Evolutionary conservation across 2,329 filamentous ascomycete genomes (phyloP).

Genomic region (Arthroderma sp.): DNA sequence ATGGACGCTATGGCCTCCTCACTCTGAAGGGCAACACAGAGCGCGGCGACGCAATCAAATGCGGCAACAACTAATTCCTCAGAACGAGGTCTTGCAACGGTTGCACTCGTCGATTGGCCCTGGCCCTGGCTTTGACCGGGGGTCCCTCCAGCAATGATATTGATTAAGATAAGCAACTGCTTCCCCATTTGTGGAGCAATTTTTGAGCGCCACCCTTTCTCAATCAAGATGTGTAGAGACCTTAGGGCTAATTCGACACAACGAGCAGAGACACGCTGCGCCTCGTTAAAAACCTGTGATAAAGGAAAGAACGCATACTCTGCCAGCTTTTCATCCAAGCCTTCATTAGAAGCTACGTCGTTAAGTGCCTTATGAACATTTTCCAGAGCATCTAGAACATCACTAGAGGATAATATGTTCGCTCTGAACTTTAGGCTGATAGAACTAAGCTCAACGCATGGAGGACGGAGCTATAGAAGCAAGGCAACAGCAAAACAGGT

Average conservation of each 20-base stretch:
- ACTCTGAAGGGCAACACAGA: conserved; percentile 37
- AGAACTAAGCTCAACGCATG: conserved; percentile 46
- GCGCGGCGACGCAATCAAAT: conserved; percentile 52
- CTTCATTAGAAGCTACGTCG: conserved; percentile 27
- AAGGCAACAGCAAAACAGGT: conserved; percentile 1
- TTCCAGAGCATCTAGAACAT: conserved; percentile 37
- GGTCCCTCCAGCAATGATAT: conserved; percentile 63
- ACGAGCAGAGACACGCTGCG: conserved; percentile 56
- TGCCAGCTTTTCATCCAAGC: conserved; percentile 66
- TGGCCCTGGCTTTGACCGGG: conserved; percentile 38
- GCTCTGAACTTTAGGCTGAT: conserved; percentile 38
- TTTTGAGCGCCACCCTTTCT: conserved; percentile 62
- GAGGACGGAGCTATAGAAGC: conserved; percentile 38
- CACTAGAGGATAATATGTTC: conserved; percentile 30
- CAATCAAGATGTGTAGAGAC: conserved; percentile 60
- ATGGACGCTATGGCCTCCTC: conserved; percentile 29
- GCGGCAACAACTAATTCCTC: conserved; percentile 66
- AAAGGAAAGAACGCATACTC: conserved; percentile 94
- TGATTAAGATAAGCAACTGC: conserved; percentile 74
- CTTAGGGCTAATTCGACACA: conserved; percentile 60
- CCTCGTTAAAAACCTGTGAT: conserved; percentile 68
- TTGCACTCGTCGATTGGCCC: conserved; percentile 5
- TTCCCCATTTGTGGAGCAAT: conserved; percentile 61
- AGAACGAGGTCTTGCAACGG: conserved; percentile 24
- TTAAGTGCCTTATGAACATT: conserved; percentile 27